Percentiles rank a stretch among this genome's conserved stretches.
Conservation (phyloP, 1,284 basidiomycete genomes). For the Inonotus hispidus region DNA sequence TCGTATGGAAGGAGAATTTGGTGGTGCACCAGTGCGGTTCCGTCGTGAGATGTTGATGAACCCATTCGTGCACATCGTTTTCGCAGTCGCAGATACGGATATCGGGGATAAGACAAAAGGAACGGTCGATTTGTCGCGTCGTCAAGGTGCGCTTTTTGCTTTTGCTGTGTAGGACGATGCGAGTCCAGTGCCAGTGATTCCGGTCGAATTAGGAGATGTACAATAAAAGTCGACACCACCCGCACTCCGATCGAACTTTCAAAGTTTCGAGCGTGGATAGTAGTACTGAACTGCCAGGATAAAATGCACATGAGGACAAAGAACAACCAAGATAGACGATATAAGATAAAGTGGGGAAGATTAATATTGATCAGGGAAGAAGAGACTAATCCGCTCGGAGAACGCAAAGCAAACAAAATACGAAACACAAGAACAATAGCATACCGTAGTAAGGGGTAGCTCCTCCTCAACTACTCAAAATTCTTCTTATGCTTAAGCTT, state of each 20-base stretch:
- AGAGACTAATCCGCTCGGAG: constrained; percentile 10
- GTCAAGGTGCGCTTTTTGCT: no score
- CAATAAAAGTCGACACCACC: constrained; percentile 5
- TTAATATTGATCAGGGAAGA: neutral
- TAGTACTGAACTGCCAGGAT: neutral
- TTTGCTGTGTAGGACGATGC: no score
- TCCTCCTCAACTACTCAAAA: neutral
- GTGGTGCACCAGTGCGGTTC: no score
- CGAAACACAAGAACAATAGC: constrained; percentile 8
- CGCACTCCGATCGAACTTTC: neutral
- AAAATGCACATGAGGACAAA: neutral
- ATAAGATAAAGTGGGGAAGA: neutral
- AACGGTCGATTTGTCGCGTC: no score
- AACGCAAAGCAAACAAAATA: neutral
- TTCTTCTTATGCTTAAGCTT: neutral
- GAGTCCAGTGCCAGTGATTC: no score
- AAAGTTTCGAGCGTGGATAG: no score
- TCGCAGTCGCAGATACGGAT: no score
- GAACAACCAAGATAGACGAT: neutral
- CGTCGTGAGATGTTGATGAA: neutral
- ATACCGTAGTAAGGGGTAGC: constrained; percentile 3
- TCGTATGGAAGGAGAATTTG: no score
- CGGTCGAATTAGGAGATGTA: constrained; percentile 12
- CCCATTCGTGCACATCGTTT: neutral
- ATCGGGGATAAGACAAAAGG: no score